Conservation (phyloP, 2,329 filamentous ascomycete genomes). For the Colletotrichum lentis region DNA sequence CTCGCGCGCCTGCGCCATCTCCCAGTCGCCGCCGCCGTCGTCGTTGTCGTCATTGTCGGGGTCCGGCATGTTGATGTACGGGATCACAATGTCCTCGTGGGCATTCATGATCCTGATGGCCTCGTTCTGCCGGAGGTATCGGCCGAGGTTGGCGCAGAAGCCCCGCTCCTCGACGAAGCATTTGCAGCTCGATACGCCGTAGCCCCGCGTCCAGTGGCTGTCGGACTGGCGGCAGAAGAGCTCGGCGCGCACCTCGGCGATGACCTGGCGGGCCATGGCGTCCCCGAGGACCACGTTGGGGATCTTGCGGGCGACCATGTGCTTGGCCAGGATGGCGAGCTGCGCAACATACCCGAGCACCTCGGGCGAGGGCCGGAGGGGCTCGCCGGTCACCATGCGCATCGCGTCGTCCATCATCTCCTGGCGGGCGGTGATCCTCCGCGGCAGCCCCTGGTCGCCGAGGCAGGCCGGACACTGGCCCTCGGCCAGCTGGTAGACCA, state of each 20-base stretch:
- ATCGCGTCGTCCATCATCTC: background rate
- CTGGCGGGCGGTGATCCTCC: background rate
- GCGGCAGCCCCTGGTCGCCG: background rate
- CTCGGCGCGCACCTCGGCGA: slow-evolving; percentile 2
- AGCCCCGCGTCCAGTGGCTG: background rate
- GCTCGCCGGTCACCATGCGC: background rate
- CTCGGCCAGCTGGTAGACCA: background rate
- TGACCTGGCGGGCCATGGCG: background rate
- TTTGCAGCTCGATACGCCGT: background rate
- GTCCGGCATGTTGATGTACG: slow-evolving; percentile 3
- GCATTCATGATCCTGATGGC: background rate
- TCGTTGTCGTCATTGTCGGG: background rate
- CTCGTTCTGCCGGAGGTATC: slow-evolving; percentile 2
- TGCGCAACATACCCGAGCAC: background rate
- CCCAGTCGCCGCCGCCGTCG: too few relatives aligned
- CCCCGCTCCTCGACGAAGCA: slow-evolving; percentile 1
- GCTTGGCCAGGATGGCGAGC: slow-evolving; percentile 9
- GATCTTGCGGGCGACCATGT: slow-evolving; percentile 5
- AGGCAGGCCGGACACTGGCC: slow-evolving; percentile 3
- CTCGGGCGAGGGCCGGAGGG: background rate
- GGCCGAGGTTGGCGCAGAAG: slow-evolving; percentile 15
- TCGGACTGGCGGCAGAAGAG: slow-evolving; percentile 4
- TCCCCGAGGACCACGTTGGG: background rate
- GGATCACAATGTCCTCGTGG: background rate
- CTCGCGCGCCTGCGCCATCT: background rate